A percentile compares a stretch with the other conserved stretches of the same genome.
phyloP scores from a whole-genome alignment of 129 eudicot genomes.

The Erigeron canadensis region DNA sequence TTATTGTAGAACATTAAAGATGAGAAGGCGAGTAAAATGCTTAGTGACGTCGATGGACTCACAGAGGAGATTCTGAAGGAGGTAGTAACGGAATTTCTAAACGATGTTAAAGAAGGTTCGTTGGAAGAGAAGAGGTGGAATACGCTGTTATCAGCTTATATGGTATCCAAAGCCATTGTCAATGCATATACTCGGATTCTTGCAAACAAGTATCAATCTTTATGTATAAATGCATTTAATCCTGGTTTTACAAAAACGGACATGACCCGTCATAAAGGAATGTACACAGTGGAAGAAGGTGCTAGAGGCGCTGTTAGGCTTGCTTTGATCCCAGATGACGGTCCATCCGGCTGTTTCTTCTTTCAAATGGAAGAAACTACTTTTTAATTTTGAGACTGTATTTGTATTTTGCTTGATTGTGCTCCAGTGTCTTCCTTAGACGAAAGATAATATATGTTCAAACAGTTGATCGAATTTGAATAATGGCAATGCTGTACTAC shows the following conservation, averaged over 20 bases:
- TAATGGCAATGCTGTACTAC: too few relatives aligned
- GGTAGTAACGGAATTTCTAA: slow-evolving; percentile 10
- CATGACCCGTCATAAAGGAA: slow-evolving; percentile 16
- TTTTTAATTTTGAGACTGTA: not conserved
- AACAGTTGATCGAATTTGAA: too few relatives aligned
- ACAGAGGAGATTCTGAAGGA: slow-evolving; percentile 18
- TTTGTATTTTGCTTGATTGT: too few relatives aligned
- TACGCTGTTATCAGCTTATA: slow-evolving; percentile 3
- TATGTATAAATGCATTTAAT: slow-evolving; percentile 12
- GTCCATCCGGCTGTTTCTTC: slow-evolving; percentile 26
- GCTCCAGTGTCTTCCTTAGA: not conserved
- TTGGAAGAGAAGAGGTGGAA: slow-evolving; percentile 16
- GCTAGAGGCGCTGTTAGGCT: slow-evolving; percentile 25
- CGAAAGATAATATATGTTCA: too few relatives aligned
- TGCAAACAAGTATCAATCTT: slow-evolving; percentile 11
- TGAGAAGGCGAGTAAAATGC: slow-evolving; percentile 20
- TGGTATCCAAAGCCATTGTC: slow-evolving; percentile 19
- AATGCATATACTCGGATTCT: slow-evolving; percentile 24
- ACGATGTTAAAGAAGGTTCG: slow-evolving; percentile 10
- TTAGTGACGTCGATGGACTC: slow-evolving; percentile 7
- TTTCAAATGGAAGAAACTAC: slow-evolving; percentile 19
- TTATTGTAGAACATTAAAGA: slow-evolving; percentile 22
- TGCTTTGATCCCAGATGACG: slow-evolving; percentile 17
- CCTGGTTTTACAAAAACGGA: slow-evolving; percentile 25
- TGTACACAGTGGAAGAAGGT: slow-evolving; percentile 19